Evolutionary conservation across 495 filamentous ascomycete genomes (phyloP).

Genomic region (Neurospora cerealis): DNA sequence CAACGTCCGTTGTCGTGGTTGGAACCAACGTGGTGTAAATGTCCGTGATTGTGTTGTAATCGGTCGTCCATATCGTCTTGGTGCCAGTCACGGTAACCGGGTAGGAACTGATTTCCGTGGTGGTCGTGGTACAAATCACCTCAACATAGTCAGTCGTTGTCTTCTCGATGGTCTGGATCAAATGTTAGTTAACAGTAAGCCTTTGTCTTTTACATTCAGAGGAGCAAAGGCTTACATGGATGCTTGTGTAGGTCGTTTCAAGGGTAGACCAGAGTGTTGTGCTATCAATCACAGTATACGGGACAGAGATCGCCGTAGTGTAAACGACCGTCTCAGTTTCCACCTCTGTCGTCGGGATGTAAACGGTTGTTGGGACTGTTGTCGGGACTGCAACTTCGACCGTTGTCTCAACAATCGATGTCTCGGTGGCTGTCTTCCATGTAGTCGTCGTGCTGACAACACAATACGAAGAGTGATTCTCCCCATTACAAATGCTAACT

Average conservation of each 20-base stretch:
- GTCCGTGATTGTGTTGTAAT: conserved; percentile 11
- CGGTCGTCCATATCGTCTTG: conserved; percentile 17
- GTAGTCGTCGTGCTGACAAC: conserved; percentile 16
- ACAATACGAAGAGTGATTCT: conserved; percentile 6
- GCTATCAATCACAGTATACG: conserved; percentile 4
- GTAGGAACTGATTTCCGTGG: conserved; percentile 5
- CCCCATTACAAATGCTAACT: conserved; percentile 10
- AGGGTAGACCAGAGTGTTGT: conserved; percentile 5
- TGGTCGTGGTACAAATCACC: conserved; percentile 6
- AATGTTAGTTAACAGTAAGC: not conserved
- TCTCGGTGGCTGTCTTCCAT: conserved; percentile 15
- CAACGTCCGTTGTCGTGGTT: conserved; percentile 13
- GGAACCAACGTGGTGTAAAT: conserved; percentile 22
- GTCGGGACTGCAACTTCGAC: not conserved
- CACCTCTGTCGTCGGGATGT: conserved; percentile 1
- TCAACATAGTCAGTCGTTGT: conserved; percentile 1
- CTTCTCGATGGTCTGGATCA: not conserved
- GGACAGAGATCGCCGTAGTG: conserved; percentile 1
- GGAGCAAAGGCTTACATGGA: not conserved
- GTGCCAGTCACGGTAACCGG: conserved; percentile 15
- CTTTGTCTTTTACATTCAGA: not conserved
- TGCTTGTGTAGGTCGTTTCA: conserved; percentile 2
- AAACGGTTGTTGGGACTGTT: conserved; percentile 9
- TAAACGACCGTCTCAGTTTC: conserved; percentile 2
- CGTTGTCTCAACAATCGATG: conserved; percentile 5